Evolutionary conservation across 305 asterid genomes (phyloP).

Genomic region (Fraxinus xanthoxyloides): DNA sequence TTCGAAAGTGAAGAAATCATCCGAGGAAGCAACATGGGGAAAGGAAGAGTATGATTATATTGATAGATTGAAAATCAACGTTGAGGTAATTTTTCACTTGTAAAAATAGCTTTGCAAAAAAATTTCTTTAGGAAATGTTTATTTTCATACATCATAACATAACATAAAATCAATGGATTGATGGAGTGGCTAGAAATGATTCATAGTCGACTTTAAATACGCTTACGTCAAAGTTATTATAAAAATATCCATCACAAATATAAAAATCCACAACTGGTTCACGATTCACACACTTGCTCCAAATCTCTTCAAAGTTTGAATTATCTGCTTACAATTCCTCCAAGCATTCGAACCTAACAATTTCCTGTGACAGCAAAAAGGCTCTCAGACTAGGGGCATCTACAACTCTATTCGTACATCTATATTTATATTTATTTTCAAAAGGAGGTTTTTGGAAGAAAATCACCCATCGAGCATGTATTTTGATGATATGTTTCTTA

Average conservation of each 20-base stretch:
- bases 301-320: too few relatives aligned
- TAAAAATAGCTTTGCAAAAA: background rate
- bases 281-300: too few relatives aligned
- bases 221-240: background rate
- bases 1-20: slow-evolving; percentile 30
- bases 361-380: too few relatives aligned
- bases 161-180: background rate
- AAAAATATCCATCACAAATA: too few relatives aligned
- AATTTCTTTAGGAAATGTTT: background rate
- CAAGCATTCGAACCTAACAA: too few relatives aligned
- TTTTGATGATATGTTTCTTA: background rate
- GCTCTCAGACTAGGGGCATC: too few relatives aligned
- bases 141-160: background rate
- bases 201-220: background rate
- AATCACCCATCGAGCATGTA: background rate
- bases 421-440: background rate
- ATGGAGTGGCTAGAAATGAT: background rate
- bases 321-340: too few relatives aligned
- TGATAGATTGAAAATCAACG: background rate
- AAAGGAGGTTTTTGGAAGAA: background rate
- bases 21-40: slow-evolving; percentile 65
- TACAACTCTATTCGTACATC: too few relatives aligned
- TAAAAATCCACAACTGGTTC: too few relatives aligned
- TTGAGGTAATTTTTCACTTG: slow-evolving; percentile 24
- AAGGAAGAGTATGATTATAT: slow-evolving; percentile 45